phyloP scores from a whole-genome alignment of 1,139 yeast genomes.

The Protomyces lactucae-debilis region DNA sequence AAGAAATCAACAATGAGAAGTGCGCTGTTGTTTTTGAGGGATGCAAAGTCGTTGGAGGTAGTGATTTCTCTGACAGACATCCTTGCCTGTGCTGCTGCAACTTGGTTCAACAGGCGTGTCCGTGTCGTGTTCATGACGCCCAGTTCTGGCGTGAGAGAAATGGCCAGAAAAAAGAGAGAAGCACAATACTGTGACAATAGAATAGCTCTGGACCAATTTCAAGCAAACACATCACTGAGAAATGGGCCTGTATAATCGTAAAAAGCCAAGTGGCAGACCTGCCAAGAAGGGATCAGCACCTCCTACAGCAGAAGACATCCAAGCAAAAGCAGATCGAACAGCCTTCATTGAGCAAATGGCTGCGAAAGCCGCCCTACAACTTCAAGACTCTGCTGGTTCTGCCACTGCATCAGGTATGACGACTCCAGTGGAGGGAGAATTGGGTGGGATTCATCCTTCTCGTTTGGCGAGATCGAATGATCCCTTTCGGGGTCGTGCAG shows the following conservation, averaged over 20 bases:
- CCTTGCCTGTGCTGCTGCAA: neutral
- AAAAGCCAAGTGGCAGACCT: slow-evolving; percentile 5
- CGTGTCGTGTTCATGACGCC: neutral
- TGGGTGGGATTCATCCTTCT: slow-evolving; percentile 24
- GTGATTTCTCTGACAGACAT: slow-evolving; percentile 6
- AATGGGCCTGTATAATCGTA: slow-evolving; percentile 13
- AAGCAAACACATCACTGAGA: neutral
- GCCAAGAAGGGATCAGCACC: slow-evolving; percentile 14
- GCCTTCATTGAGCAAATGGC: slow-evolving; percentile 25
- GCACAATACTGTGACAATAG: no score
- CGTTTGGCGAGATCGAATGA: slow-evolving; percentile 7
- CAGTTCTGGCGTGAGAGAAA: neutral
- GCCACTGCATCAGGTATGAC: neutral
- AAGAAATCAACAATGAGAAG: slow-evolving; percentile 73
- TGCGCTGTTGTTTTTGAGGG: slow-evolving; percentile 4
- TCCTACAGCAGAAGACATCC: slow-evolving; percentile 6
- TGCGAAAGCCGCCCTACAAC: slow-evolving; percentile 10
- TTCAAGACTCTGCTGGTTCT: neutral
- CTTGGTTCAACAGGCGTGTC: neutral
- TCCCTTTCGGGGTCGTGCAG: neutral
- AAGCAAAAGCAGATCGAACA: slow-evolving; percentile 13
- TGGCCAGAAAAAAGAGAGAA: neutral
- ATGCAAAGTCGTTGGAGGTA: neutral
- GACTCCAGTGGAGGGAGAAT: neutral
- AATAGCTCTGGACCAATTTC: no score